phyloP scores from a whole-genome alignment of 2,329 filamentous ascomycete species.

The Pseudocercospora musae region DNA sequence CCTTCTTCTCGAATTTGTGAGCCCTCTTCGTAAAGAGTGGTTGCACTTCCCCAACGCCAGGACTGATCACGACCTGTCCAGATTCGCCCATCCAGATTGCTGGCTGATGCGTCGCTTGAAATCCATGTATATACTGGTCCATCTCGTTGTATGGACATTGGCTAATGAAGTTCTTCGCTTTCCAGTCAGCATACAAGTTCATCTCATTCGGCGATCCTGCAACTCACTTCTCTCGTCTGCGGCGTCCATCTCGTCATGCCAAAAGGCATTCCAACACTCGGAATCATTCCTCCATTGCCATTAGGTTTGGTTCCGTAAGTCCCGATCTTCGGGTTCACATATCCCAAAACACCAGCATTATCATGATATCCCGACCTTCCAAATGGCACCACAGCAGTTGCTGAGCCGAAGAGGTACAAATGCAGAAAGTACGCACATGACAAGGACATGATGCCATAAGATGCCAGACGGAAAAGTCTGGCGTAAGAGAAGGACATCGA shows the following conservation, averaged over 20 bases:
- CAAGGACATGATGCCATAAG: not conserved
- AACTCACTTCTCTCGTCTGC: slow-evolving; percentile 38
- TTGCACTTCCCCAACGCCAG: slow-evolving; percentile 37
- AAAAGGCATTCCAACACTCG: slow-evolving; percentile 40
- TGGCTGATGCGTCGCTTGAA: slow-evolving; percentile 51
- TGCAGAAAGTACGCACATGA: not conserved
- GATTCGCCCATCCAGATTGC: slow-evolving; percentile 55
- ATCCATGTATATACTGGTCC: slow-evolving; percentile 47
- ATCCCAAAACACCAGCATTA: slow-evolving; percentile 29
- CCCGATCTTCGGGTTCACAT: slow-evolving; percentile 35
- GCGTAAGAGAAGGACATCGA: not conserved
- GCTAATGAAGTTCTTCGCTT: slow-evolving; percentile 46
- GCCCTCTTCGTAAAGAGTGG: slow-evolving; percentile 43
- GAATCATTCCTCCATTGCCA: slow-evolving; percentile 36
- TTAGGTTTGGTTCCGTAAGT: slow-evolving; percentile 34
- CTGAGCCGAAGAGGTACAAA: not conserved
- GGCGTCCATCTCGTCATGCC: slow-evolving; percentile 54
- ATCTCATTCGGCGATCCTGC: not conserved
- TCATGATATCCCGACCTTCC: slow-evolving; percentile 21
- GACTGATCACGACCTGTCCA: slow-evolving; percentile 45
- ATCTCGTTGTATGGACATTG: slow-evolving; percentile 48
- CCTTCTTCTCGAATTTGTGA: slow-evolving; percentile 42
- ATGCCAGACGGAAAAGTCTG: not conserved
- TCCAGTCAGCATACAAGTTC: slow-evolving; percentile 28
- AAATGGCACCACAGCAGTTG: not conserved